Evolutionary conservation across 129 eudicot species (phyloP), one percentile per base, ranked within the genome.

Genomic region (Chrysanthemum makinoi): DNA sequence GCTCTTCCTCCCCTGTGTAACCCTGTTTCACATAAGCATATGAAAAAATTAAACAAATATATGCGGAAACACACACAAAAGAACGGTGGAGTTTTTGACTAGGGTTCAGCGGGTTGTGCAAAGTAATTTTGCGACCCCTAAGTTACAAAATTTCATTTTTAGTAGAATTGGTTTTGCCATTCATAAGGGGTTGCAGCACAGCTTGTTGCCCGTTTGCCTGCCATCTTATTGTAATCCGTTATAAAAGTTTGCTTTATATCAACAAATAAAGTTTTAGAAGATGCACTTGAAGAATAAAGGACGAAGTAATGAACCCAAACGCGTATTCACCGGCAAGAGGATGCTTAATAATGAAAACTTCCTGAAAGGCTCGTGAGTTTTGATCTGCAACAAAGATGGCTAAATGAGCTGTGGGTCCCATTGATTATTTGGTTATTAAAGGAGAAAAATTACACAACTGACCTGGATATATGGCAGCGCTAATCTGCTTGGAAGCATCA

Each of bases 261-360:
- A 35, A 35, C 8, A 35, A 35, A 35, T 35, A 35, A 35, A 6
- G 43, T 5, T 3, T 13, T 16, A 16, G 14, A 58, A 54, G 66
- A 75, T 18, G 73, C 43, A 90, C 94, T 91, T 83, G 95, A 24
- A 91, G 91, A 65, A 80, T 16, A 10, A 91, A 82, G 70, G 95
- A 80, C 35, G 95, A 91, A 17, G 97, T 88, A 70, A 91, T 91
- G 83, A 91, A 87, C 78, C 95, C 95, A 75, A 90, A 85, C 50
- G 97, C 95, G 83, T 81, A 87, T 87, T 91, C 97, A 68, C 97
- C 95, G 63, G 87, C 80, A 52, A 95, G 97, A 16, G 97, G 97
- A 88, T 91, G 97, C 81, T 79, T 84, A 48, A 89, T 89, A 53
- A 89, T 86, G 66, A 87, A 91, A 46, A 89, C 96, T 81, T 89